Conservation (phyloP, 2,329 filamentous ascomycete genomes). For the Fusarium caatingaense region DNA sequence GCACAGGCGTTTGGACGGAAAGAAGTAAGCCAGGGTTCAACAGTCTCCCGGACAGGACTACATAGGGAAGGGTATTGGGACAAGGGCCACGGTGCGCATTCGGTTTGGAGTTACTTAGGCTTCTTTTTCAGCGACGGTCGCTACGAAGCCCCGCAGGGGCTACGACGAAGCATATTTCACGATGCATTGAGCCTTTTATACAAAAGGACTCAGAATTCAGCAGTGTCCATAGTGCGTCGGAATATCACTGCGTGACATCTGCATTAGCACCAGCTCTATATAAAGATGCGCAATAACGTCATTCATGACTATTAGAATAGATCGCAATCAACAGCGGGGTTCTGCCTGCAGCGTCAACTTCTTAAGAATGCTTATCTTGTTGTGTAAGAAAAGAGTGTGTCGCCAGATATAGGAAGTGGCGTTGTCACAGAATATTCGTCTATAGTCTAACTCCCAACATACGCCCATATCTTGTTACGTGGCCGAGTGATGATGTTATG, state of each 20-base stretch:
- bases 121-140: slow-evolving; percentile 21
- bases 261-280: slow-evolving; percentile 26
- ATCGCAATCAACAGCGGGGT: slow-evolving; percentile 24
- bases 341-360: slow-evolving; percentile 4
- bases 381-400: neutral
- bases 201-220: slow-evolving; percentile 1
- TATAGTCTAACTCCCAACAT: neutral
- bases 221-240: slow-evolving; percentile 7
- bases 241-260: slow-evolving; percentile 4
- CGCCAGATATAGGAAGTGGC: neutral
- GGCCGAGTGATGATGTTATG: neutral
- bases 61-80: slow-evolving; percentile 19
- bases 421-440: neutral
- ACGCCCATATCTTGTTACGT: neutral
- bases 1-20: slow-evolving; percentile 48
- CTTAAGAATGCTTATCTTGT: neutral
- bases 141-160: neutral
- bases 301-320: slow-evolving; percentile 42
- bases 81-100: slow-evolving; percentile 34
- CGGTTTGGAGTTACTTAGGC: slow-evolving; percentile 29
- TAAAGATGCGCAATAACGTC: slow-evolving; percentile 41
- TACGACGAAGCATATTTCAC: slow-evolving; percentile 12
- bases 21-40: slow-evolving; percentile 27
- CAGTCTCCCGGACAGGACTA: slow-evolving; percentile 25
- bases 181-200: slow-evolving; percentile 11